Evolutionary conservation across 2,329 filamentous ascomycete species (phyloP).

Genomic region (Fusarium fracticaudum): DNA sequence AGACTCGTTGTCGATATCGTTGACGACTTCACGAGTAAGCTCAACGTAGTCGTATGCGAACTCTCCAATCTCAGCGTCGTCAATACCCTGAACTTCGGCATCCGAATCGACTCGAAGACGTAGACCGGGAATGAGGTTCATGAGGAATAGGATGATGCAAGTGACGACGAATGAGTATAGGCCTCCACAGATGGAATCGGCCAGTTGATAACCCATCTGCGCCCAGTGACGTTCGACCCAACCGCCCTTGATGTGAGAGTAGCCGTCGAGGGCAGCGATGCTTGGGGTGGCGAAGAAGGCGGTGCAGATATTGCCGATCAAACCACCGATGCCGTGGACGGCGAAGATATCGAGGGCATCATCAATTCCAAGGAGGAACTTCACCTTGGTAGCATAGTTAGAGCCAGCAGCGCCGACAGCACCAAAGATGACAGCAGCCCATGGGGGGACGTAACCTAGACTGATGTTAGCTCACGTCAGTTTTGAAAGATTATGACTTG

Average conservation of each 20-base stretch:
- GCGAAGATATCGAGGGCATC: slow-evolving; percentile 91
- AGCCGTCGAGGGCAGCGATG: slow-evolving; percentile 82
- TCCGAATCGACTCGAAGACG: slow-evolving; percentile 79
- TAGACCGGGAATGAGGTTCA: slow-evolving; percentile 81
- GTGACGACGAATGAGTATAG: slow-evolving; percentile 82
- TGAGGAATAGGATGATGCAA: slow-evolving; percentile 80
- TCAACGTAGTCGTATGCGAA: slow-evolving; percentile 97
- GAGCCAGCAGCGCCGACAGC: slow-evolving; percentile 78
- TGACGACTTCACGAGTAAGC: slow-evolving; percentile 69
- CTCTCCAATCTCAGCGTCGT: slow-evolving; percentile 91
- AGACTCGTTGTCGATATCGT: slow-evolving; percentile 57
- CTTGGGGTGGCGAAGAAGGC: slow-evolving; percentile 87
- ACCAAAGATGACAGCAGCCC: slow-evolving; percentile 84
- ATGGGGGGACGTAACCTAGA: slow-evolving; percentile 77
- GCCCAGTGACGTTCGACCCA: slow-evolving; percentile 88
- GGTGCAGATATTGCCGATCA: slow-evolving; percentile 82
- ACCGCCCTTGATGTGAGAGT: slow-evolving; percentile 73
- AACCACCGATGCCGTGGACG: slow-evolving; percentile 80
- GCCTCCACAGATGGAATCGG: slow-evolving; percentile 80
- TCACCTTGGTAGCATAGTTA: slow-evolving; percentile 92
- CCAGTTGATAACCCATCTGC: slow-evolving; percentile 84
- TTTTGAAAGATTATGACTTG: background rate
- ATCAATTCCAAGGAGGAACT: slow-evolving; percentile 82
- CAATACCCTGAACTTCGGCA: slow-evolving; percentile 84
- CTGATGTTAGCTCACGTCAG: slow-evolving; percentile 11